Percentiles rank a stretch among this genome's conserved stretches.
phyloP scores from a whole-genome alignment of 106 monocot genomes.

The Allium fistulosum region DNA sequence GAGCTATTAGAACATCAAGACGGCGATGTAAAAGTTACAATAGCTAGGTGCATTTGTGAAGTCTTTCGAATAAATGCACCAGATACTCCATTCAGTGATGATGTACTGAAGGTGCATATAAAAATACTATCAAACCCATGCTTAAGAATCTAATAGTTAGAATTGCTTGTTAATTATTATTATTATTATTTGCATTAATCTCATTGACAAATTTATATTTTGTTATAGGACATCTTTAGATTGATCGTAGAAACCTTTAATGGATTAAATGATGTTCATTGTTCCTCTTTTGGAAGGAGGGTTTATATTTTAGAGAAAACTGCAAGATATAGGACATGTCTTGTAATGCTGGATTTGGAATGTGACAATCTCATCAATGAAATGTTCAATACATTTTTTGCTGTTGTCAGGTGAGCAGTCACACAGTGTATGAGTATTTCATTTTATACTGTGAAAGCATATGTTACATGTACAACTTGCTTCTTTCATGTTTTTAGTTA shows the following conservation, averaged over 20 bases:
- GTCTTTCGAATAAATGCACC: conserved; percentile 93
- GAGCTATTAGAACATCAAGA: conserved; percentile 79
- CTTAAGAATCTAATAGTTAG: no score
- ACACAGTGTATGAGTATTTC: conserved; percentile 1
- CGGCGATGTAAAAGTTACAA: conserved; percentile 75
- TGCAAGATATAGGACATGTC: conserved; percentile 87
- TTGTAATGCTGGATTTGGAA: conserved; percentile 99
- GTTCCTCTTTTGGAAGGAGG: conserved; percentile 77
- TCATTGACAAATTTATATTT: neutral
- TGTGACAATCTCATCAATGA: conserved; percentile 87
- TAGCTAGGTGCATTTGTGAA: conserved; percentile 92
- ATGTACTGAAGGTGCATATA: conserved; percentile 59
- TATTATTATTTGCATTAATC: neutral
- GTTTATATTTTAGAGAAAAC: conserved; percentile 89
- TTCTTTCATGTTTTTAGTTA: neutral
- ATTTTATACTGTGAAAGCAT: neutral
- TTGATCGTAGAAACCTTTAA: conserved; percentile 79
- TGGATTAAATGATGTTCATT: conserved; percentile 64
- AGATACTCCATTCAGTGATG: conserved; percentile 91
- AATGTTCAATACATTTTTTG: conserved; percentile 80
- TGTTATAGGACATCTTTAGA: conserved; percentile 89
- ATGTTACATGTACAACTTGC: neutral
- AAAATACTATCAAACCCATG: neutral
- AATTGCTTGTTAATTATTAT: neutral
- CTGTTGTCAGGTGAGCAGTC: conserved; percentile 61